A percentile compares a stretch with the other conserved stretches of the same genome.
Conservation (phyloP, 352 stramenopile genomes). For the Sclerospora graminicola region DNA sequence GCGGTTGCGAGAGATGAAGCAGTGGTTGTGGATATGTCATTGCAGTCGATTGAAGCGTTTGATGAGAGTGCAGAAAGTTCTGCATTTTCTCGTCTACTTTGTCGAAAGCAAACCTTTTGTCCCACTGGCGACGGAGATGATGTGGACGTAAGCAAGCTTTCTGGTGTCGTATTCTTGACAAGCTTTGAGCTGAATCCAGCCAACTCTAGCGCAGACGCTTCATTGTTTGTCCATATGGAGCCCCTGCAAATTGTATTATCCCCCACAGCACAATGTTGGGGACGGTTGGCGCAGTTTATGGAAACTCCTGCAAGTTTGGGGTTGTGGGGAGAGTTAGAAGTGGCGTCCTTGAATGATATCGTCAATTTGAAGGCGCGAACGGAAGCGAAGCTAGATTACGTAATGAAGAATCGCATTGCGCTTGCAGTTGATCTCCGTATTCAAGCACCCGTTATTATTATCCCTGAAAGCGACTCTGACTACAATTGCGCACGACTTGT, state of each 20-base stretch:
- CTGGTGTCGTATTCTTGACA: constrained; percentile 68
- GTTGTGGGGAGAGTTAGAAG: constrained; percentile 80
- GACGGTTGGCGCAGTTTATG: constrained; percentile 56
- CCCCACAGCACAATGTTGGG: constrained; percentile 77
- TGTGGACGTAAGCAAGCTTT: constrained; percentile 51
- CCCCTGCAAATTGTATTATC: constrained; percentile 82
- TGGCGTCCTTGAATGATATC: constrained; percentile 84
- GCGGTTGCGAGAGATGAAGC: constrained; percentile 55
- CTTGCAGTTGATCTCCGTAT: constrained; percentile 72
- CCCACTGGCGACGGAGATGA: constrained; percentile 37
- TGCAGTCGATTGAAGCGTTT: constrained; percentile 80
- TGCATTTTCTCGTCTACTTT: constrained; percentile 70
- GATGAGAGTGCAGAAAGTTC: constrained; percentile 82
- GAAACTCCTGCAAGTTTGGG: constrained; percentile 69
- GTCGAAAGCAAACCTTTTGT: constrained; percentile 44
- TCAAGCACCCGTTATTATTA: constrained; percentile 79
- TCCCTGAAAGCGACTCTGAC: constrained; percentile 73
- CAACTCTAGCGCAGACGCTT: constrained; percentile 55
- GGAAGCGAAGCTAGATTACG: constrained; percentile 83
- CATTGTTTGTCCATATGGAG: constrained; percentile 76
- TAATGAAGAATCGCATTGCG: constrained; percentile 80
- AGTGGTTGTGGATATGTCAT: constrained; percentile 72
- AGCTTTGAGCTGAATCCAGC: constrained; percentile 74
- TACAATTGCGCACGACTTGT: constrained; percentile 69
- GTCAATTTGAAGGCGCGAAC: constrained; percentile 84